Conservation (phyloP, 768 basidiomycete species). For the Russula dissimulans region DNA sequence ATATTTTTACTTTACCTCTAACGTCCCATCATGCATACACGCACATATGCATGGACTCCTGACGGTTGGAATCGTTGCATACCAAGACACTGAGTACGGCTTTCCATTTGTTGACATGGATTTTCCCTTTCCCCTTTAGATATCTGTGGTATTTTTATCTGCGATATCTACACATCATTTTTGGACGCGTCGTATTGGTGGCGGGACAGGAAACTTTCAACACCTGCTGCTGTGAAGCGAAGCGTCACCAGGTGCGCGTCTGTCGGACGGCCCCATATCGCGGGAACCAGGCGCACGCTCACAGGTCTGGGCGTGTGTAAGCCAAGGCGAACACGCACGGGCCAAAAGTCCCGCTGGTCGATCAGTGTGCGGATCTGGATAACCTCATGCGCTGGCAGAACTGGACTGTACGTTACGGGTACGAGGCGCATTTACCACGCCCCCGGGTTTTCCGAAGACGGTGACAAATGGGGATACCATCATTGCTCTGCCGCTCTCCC, state of each 20-base stretch:
- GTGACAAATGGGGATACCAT: conserved; percentile 6
- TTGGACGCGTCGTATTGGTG: background rate
- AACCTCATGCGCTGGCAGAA: background rate
- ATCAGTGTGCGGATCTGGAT: conserved; percentile 11
- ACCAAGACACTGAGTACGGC: background rate
- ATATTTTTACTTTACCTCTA: background rate
- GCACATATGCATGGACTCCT: conserved; percentile 2
- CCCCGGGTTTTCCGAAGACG: conserved; percentile 9
- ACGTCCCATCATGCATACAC: background rate
- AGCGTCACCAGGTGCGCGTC: background rate
- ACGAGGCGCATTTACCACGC: background rate
- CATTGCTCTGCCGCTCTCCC: background rate
- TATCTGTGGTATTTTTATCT: background rate
- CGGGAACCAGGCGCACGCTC: conserved; percentile 3
- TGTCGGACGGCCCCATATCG: background rate
- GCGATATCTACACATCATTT: background rate
- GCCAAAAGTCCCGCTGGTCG: background rate
- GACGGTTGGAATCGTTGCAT: conserved; percentile 1
- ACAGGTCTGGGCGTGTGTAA: background rate
- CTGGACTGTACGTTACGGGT: background rate
- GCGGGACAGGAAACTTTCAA: background rate
- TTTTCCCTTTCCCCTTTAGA: background rate
- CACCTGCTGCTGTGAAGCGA: background rate
- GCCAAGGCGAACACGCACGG: background rate
- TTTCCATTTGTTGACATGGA: background rate